Evolutionary conservation across 371 early-diverging fungal species (phyloP), one percentile per base, ranked within the genome.

Genomic region (Phascolomyces articulosus): DNA sequence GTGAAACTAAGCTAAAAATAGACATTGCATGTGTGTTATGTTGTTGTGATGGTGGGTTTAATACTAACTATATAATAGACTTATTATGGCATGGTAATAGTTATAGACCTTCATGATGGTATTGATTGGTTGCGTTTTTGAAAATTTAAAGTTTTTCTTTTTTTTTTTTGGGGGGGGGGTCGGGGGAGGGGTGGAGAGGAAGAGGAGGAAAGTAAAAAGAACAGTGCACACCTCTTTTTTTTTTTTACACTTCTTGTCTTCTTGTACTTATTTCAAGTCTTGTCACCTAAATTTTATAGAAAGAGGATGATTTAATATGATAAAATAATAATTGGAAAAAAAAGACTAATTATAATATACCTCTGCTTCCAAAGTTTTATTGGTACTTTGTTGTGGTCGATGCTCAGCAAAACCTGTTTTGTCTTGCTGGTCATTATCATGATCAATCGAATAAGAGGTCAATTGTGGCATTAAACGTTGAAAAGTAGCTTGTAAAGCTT

Each of bases 1-100:
- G 57, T 57, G 40, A 31, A 20, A 57, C 57, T 57, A 57, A 34
- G 40, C 60, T 59, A 59, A 59, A 59, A 59, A 59, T 59, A 59
- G 60, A 26, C 23, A 47, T 59, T 21, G 28, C 24, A 38, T 41
- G 47, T 59, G 60, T 27, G 27, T n/a, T n/a, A n/a, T n/a, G n/a
- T n/a, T n/a, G n/a, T n/a, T n/a, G n/a, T n/a, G n/a, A n/a, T n/a
- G n/a, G n/a, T n/a, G n/a, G n/a, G n/a, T n/a, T n/a, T n/a, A n/a
- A n/a, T n/a, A n/a, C n/a, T n/a, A n/a, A n/a, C n/a, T n/a, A n/a
- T n/a, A n/a, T n/a, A n/a, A n/a, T n/a, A n/a, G n/a, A n/a, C n/a
- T n/a, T n/a, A n/a, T n/a, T n/a, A n/a, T n/a, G n/a, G n/a, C n/a
- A n/a, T n/a, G n/a, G n/a, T n/a, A n/a, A n/a, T n/a, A n/a, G n/a